Conservation (phyloP, 2,329 filamentous ascomycete species). For the Penicillium sp. region DNA sequence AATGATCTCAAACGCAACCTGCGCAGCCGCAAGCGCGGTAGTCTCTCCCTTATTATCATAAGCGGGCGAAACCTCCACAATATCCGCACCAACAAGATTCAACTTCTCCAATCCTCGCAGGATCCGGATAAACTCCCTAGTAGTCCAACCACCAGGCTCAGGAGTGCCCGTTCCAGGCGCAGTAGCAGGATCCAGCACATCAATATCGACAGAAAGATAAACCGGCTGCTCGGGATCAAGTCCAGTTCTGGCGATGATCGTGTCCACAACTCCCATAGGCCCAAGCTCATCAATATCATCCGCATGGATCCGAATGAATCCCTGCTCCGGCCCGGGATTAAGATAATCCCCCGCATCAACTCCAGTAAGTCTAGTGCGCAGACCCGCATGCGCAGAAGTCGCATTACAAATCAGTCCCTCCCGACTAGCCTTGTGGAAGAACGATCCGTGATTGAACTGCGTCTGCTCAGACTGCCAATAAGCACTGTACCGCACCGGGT, state of each 20-base stretch:
- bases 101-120: slow-evolving; percentile 74
- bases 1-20: slow-evolving; percentile 81
- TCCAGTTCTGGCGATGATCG: slow-evolving; percentile 69
- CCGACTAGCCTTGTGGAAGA: slow-evolving; percentile 83
- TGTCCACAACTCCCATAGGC: slow-evolving; percentile 62
- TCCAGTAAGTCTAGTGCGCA: slow-evolving; percentile 71
- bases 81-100: slow-evolving; percentile 83
- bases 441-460: slow-evolving; percentile 81
- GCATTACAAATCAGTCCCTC: slow-evolving; percentile 74
- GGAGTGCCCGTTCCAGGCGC: slow-evolving; percentile 78
- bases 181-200: slow-evolving; percentile 70
- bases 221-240: slow-evolving; percentile 64
- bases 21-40: slow-evolving; percentile 76
- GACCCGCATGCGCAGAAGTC: slow-evolving; percentile 74
- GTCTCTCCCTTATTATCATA: slow-evolving; percentile 78
- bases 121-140: slow-evolving; percentile 78
- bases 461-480: slow-evolving; percentile 69
- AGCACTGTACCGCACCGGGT: slow-evolving; percentile 70
- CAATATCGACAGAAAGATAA: slow-evolving; percentile 77
- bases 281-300: slow-evolving; percentile 87
- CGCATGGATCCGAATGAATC: slow-evolving; percentile 73
- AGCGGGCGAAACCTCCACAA: slow-evolving; percentile 82
- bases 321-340: slow-evolving; percentile 66
- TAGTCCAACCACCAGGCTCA: slow-evolving; percentile 88
- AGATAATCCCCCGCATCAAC: slow-evolving; percentile 64